phyloP scores from a whole-genome alignment of 768 basidiomycete species.

The Amanita pallidorosea region DNA sequence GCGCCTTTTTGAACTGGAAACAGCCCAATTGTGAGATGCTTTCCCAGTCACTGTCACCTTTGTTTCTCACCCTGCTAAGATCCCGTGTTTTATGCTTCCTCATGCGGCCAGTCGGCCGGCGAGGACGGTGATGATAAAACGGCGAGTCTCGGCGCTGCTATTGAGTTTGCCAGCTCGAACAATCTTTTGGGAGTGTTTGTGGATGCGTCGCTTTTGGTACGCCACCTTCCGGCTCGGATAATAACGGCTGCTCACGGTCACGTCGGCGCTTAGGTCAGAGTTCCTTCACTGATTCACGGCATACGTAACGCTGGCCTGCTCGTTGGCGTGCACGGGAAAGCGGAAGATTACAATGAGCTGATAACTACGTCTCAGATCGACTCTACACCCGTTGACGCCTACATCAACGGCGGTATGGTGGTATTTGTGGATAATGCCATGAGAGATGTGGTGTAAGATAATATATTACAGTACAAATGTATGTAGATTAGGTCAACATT shows the following conservation, averaged over 20 bases:
- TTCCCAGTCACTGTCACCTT: conserved; percentile 1
- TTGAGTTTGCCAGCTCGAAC: conserved; percentile 87
- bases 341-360: conserved; percentile 28
- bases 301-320: conserved; percentile 85
- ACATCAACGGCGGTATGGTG: conserved; percentile 52
- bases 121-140: conserved; percentile 38
- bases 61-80: conserved; percentile 34
- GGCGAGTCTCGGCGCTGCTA: conserved; percentile 77
- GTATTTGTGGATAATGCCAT: conserved; percentile 55
- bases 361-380: conserved; percentile 27
- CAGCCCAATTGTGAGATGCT: conserved; percentile 84
- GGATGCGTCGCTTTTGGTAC: conserved; percentile 78
- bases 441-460: conserved; percentile 28
- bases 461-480: conserved; percentile 1
- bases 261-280: conserved; percentile 46
- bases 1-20: conserved; percentile 94
- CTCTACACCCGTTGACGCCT: conserved; percentile 53
- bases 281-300: conserved; percentile 82
- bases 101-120: conserved; percentile 55
- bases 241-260: conserved; percentile 1
- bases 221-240: conserved; percentile 15
- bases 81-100: conserved; percentile 90
- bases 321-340: conserved; percentile 70
- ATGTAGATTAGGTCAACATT: background rate
- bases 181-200: conserved; percentile 89